These are phyloP conservation scores for Yamadazyma epiphylla DNA, from an alignment of 1,139 yeast genomes.

Conservation along the genomic window DNA sequence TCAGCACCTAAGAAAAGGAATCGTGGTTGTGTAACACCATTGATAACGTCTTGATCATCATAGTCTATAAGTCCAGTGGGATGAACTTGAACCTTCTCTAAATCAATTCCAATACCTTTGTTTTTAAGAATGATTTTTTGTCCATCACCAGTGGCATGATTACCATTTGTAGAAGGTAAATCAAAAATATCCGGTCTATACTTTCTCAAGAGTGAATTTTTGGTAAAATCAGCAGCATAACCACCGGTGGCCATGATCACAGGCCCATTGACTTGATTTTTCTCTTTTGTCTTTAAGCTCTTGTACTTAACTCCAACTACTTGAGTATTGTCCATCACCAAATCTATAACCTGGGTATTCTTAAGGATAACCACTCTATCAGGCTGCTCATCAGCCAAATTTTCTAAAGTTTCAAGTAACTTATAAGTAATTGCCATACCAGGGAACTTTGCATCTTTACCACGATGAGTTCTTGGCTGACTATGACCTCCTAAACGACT, in stretches of 20 bases:
- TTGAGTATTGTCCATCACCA: conserved; percentile 30
- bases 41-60: conserved; percentile 46
- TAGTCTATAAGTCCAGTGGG: conserved; percentile 80
- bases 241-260: conserved; percentile 84
- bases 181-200: conserved; percentile 60
- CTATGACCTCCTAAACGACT: conserved; percentile 75
- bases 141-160: conserved; percentile 77
- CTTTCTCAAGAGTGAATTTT: conserved; percentile 45
- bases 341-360: conserved; percentile 54
- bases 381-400: conserved; percentile 46
- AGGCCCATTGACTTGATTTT: conserved; percentile 42
- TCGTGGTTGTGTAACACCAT: conserved; percentile 36
- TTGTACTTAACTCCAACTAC: conserved; percentile 50
- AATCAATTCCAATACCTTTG: conserved; percentile 63
- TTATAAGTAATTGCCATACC: conserved; percentile 75
- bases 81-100: conserved; percentile 77
- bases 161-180: conserved; percentile 72
- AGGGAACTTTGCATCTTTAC: conserved; percentile 61
- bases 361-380: conserved; percentile 48
- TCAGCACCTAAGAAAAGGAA: conserved; percentile 76
- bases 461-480: conserved; percentile 71
- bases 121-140: conserved; percentile 54
- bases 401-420: conserved; percentile 52
- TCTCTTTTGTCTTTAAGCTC: conserved; percentile 31
- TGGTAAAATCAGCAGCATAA: conserved; percentile 58